A percentile compares a stretch with the other conserved stretches of the same genome.
These are phyloP conservation scores for Leucocoprinus birnbaumii DNA, from an alignment of 768 basidiomycete species.

Conservation along the genomic window DNA sequence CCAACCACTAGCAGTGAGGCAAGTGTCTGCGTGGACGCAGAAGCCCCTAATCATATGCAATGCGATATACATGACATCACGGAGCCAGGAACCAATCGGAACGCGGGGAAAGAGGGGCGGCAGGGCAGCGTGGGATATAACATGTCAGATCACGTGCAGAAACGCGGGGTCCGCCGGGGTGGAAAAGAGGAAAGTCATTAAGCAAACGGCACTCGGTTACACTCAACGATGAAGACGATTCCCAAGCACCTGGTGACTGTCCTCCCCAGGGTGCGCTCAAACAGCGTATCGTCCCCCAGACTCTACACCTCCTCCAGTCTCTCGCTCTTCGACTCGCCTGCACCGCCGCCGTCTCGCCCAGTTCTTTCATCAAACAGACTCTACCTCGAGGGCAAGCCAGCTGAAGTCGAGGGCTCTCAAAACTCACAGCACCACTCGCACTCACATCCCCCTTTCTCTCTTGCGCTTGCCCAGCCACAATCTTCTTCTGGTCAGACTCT, in stretches of 20 bases:
- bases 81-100: too few species aligned
- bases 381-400: slow-evolving; percentile 16
- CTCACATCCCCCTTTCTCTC: slow-evolving; percentile 14
- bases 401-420: slow-evolving; percentile 14
- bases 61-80: too few species aligned
- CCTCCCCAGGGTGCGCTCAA: slow-evolving; percentile 41
- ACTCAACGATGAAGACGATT: slow-evolving; percentile 39
- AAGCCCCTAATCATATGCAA: too few species aligned
- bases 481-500: slow-evolving; percentile 7
- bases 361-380: slow-evolving; percentile 16
- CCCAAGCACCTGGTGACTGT: slow-evolving; percentile 50
- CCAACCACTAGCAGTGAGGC: too few species aligned
- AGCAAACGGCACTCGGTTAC: neutral
- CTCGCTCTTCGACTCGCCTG: slow-evolving; percentile 22
- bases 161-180: too few species aligned
- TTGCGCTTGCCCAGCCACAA: slow-evolving; percentile 16
- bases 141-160: too few species aligned
- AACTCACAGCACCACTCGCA: slow-evolving; percentile 14
- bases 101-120: too few species aligned
- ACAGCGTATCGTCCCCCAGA: slow-evolving; percentile 35
- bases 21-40: too few species aligned
- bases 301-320: slow-evolving; percentile 30
- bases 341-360: slow-evolving; percentile 18
- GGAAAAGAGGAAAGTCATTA: neutral
- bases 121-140: too few species aligned